Evolutionary conservation across 2,329 filamentous ascomycete species (phyloP).

Genomic region (Stemphylium vesicarium): DNA sequence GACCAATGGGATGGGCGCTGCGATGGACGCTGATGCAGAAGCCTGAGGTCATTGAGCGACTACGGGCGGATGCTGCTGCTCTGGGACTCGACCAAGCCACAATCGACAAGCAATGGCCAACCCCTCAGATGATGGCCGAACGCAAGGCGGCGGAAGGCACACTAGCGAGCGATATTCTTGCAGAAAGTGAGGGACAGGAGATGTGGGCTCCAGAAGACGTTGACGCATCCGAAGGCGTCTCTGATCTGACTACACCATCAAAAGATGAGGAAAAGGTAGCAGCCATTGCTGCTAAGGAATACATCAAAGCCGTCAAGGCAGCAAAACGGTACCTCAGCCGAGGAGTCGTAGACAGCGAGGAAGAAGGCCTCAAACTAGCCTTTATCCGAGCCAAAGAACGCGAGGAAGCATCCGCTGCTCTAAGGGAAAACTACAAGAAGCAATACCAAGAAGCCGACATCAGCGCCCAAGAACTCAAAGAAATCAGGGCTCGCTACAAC

Average conservation of each 20-base stretch:
- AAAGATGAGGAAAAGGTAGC: slow-evolving; percentile 11
- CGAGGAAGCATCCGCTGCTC: slow-evolving; percentile 7
- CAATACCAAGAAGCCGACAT: slow-evolving; percentile 20
- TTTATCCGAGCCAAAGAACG: slow-evolving; percentile 31
- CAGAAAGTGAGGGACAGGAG: slow-evolving; percentile 15
- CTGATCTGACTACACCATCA: background rate
- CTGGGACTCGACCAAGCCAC: slow-evolving; percentile 66
- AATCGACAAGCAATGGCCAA: slow-evolving; percentile 43
- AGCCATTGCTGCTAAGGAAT: slow-evolving; percentile 19
- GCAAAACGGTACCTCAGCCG: slow-evolving; percentile 26
- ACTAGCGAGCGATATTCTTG: slow-evolving; percentile 10
- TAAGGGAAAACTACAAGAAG: slow-evolving; percentile 15
- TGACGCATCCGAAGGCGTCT: background rate
- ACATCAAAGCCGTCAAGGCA: slow-evolving; percentile 19
- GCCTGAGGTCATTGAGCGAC: slow-evolving; percentile 67
- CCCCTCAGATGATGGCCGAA: slow-evolving; percentile 22
- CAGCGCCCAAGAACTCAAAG: slow-evolving; percentile 19
- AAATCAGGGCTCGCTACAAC: slow-evolving; percentile 15
- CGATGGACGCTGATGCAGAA: slow-evolving; percentile 91
- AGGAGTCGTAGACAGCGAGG: slow-evolving; percentile 29
- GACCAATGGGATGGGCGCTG: slow-evolving; percentile 87
- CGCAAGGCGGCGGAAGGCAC: slow-evolving; percentile 21
- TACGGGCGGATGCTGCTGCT: slow-evolving; percentile 67
- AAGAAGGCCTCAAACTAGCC: slow-evolving; percentile 34
- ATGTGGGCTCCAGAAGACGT: slow-evolving; percentile 19